phyloP scores from a whole-genome alignment of 371 early-diverging fungal genomes.

The Mucor indicus region DNA sequence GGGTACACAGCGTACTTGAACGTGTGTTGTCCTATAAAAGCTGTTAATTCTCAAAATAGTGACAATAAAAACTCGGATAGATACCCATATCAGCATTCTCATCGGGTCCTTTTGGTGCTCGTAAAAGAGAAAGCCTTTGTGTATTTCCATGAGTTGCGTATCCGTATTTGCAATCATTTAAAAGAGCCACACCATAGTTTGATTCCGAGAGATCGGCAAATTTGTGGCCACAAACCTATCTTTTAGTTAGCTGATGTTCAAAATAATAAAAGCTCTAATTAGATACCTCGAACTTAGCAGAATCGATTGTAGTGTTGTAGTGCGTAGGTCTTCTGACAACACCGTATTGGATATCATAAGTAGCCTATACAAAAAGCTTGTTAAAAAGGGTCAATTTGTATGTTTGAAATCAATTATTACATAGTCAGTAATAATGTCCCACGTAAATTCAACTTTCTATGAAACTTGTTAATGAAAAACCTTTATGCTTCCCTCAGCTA shows the following conservation, averaged over 20 bases:
- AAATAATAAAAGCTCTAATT: background rate
- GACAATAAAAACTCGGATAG: background rate
- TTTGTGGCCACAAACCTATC: conserved; percentile 82
- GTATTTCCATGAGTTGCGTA: conserved; percentile 80
- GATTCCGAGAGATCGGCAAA: conserved; percentile 92
- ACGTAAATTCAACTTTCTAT: conserved; percentile 88
- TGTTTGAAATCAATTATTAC: conserved; percentile 21
- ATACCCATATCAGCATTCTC: conserved; percentile 62
- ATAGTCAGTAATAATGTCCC: conserved; percentile 78
- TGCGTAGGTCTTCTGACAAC: conserved; percentile 89
- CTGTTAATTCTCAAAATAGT: background rate
- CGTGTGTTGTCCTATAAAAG: conserved; percentile 51
- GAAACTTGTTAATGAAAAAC: background rate
- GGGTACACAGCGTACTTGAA: conserved; percentile 92
- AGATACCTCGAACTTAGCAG: conserved; percentile 68
- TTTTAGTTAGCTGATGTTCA: background rate
- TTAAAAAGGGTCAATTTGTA: background rate
- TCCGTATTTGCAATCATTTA: conserved; percentile 93
- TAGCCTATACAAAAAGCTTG: conserved; percentile 50
- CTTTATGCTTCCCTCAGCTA: background rate
- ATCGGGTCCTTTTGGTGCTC: conserved; percentile 85
- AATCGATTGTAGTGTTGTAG: conserved; percentile 89
- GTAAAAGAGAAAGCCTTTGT: conserved; percentile 81
- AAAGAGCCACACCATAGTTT: conserved; percentile 91
- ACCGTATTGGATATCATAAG: conserved; percentile 95